These are phyloP conservation scores for Phoma sp. DNA, from an alignment of 2,329 filamentous ascomycete genomes.

Conservation along the genomic window DNA sequence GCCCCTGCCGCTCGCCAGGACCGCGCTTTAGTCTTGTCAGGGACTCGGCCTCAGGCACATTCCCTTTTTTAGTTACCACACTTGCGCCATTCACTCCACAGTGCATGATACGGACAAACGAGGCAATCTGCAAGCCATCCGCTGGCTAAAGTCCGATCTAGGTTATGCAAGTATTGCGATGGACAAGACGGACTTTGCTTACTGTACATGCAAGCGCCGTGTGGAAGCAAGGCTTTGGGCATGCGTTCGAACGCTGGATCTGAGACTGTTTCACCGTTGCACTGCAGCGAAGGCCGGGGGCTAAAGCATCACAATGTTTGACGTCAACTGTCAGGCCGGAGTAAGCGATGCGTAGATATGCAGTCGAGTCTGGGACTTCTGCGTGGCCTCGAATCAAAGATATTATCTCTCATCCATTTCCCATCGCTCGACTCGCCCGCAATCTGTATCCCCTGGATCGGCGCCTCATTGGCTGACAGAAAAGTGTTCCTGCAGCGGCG, in stretches of 20 bases:
- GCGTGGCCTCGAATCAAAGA: conserved; percentile 11
- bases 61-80: conserved; percentile 2
- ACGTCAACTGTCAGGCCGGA: conserved; percentile 12
- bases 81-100: conserved; percentile 8
- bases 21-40: conserved; percentile 5
- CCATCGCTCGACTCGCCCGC: conserved; percentile 4
- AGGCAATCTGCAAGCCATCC: conserved; percentile 12
- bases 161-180: conserved; percentile 10
- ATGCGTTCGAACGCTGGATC: conserved; percentile 13
- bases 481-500: conserved; percentile 35
- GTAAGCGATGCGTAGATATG: conserved; percentile 5
- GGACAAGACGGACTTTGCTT: conserved; percentile 8
- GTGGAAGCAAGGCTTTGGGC: background rate
- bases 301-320: conserved; percentile 4
- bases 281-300: conserved; percentile 10
- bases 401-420: background rate
- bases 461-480: conserved; percentile 18
- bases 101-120: conserved; percentile 1
- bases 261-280: conserved; percentile 16
- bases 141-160: conserved; percentile 9
- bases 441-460: background rate
- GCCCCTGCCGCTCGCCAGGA: conserved; percentile 9
- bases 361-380: conserved; percentile 1
- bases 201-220: conserved; percentile 2
- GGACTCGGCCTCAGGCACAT: conserved; percentile 10